Conservation (phyloP, 768 basidiomycete genomes). For the Tylopilus vinaceipallidus region DNA sequence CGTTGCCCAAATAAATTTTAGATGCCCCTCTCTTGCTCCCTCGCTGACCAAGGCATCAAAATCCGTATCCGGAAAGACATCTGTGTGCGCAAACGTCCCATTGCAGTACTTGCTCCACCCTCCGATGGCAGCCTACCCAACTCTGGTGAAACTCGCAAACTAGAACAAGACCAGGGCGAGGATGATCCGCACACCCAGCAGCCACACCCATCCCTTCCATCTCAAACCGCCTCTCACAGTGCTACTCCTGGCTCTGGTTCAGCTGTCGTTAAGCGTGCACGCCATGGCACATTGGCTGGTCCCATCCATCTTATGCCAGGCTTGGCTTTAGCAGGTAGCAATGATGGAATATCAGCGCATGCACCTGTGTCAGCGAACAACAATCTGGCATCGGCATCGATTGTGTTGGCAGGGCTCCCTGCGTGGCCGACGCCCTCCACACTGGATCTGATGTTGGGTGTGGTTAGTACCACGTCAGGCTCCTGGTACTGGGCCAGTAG, state of each 20-base stretch:
- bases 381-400: conserved; percentile 17
- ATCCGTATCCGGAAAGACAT: conserved; percentile 93
- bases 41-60: conserved; percentile 96
- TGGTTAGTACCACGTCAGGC: conserved; percentile 33
- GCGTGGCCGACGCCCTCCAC: conserved; percentile 33
- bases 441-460: conserved; percentile 31
- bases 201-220: neutral
- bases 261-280: conserved; percentile 23
- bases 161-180: conserved; percentile 31
- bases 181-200: conserved; percentile 19
- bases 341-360: conserved; percentile 19
- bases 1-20: conserved; percentile 29
- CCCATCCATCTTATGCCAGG: conserved; percentile 20
- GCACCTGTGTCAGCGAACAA: conserved; percentile 15
- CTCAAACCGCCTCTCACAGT: conserved; percentile 11
- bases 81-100: conserved; percentile 72
- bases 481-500: neutral
- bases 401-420: conserved; percentile 29
- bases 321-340: conserved; percentile 11
- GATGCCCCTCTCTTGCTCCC: conserved; percentile 87
- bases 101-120: conserved; percentile 32
- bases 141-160: conserved; percentile 14
- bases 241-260: neutral
- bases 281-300: conserved; percentile 28
- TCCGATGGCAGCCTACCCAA: conserved; percentile 16